A percentile compares a stretch with the other conserved stretches of the same genome.
phyloP scores from a whole-genome alignment of 805 yeast species.

The Sporopachydermia lactativora region DNA sequence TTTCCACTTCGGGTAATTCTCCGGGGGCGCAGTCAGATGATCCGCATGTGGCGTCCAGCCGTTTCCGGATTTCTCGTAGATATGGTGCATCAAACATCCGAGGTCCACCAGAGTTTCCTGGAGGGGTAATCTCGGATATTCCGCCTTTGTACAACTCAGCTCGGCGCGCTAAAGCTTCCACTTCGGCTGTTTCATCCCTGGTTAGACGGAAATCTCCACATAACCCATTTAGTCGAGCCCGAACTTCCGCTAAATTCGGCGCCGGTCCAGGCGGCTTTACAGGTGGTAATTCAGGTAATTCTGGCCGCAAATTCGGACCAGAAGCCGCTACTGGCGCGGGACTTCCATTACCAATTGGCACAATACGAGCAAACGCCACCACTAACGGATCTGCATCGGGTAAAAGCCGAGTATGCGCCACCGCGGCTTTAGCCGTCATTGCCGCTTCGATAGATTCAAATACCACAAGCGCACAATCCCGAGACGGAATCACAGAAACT shows the following conservation, averaged over 20 bases:
- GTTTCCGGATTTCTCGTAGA: slow-evolving; percentile 73
- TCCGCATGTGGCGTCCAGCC: slow-evolving; percentile 39
- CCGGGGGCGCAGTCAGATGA: too few species aligned
- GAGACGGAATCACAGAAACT: background rate
- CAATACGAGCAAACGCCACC: slow-evolving; percentile 1
- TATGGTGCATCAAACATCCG: slow-evolving; percentile 81
- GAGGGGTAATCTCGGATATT: slow-evolving; percentile 26
- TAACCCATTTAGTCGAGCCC: background rate
- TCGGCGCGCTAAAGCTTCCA: background rate
- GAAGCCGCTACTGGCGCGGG: background rate
- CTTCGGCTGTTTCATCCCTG: background rate
- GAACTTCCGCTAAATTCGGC: background rate
- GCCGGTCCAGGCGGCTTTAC: background rate
- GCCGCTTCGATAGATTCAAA: slow-evolving; percentile 1
- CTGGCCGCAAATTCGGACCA: background rate
- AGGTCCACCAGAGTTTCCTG: slow-evolving; percentile 56
- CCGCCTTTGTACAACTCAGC: background rate
- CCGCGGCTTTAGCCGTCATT: slow-evolving; percentile 1
- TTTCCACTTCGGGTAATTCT: slow-evolving; percentile 85
- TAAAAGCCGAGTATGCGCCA: background rate
- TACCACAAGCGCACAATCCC: slow-evolving; percentile 2
- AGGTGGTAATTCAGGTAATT: background rate
- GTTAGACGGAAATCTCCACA: background rate
- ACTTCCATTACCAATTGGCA: background rate
- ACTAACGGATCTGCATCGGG: background rate